Conservation (phyloP, 1,284 basidiomycete genomes). For the Ustilago hordei region DNA sequence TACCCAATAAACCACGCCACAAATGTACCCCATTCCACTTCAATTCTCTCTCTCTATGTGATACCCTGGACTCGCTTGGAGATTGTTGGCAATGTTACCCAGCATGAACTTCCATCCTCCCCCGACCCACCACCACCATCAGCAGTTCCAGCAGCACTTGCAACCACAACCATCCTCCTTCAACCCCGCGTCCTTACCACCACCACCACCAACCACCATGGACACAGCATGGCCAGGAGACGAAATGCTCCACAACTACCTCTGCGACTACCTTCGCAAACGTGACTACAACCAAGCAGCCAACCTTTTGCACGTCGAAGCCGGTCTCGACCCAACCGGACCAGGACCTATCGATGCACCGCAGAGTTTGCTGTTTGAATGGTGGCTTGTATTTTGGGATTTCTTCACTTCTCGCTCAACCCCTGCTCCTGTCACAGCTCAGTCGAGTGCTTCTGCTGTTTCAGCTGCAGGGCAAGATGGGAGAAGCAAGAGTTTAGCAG, state of each 20-base stretch:
- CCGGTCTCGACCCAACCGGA: slow-evolving; percentile 23
- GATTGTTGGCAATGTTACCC: background rate
- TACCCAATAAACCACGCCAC: background rate
- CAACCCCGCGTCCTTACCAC: background rate
- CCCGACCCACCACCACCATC: background rate
- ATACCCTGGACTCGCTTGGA: background rate
- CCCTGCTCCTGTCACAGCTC: background rate
- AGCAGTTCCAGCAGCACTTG: background rate
- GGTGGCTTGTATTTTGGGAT: slow-evolving; percentile 53
- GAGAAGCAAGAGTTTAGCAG: background rate
- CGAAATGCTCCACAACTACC: slow-evolving; percentile 49
- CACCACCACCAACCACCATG: background rate
- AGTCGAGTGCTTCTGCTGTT: background rate
- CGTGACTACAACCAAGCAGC: slow-evolving; percentile 36
- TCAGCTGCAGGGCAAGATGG: background rate
- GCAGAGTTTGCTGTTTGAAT: slow-evolving; percentile 44
- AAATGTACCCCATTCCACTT: background rate
- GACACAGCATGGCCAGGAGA: slow-evolving; percentile 34
- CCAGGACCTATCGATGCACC: slow-evolving; percentile 48
- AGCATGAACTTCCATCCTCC: slow-evolving; percentile 7
- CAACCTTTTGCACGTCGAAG: slow-evolving; percentile 25
- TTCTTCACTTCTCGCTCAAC: slow-evolving; percentile 23
- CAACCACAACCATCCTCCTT: background rate
- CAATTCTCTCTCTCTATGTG: background rate
- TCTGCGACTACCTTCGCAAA: slow-evolving; percentile 49